Percentiles rank a stretch among this genome's conserved stretches.
These are phyloP conservation scores for Colletotrichum siamense DNA, from an alignment of 2,329 filamentous ascomycete species.

Conservation along the genomic window DNA sequence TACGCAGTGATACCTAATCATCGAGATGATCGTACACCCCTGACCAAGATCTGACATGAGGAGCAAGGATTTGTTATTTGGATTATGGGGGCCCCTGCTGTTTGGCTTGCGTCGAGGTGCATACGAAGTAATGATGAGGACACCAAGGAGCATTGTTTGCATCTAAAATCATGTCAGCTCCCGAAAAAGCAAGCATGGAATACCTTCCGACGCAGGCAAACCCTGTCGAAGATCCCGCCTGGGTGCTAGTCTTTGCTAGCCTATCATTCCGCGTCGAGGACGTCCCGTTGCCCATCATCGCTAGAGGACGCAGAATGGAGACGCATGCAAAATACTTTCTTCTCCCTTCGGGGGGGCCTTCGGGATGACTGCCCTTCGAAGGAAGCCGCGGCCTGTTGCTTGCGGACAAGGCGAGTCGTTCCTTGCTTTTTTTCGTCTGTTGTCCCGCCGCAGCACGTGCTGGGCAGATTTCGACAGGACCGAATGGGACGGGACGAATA, in stretches of 20 bases:
- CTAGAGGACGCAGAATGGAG: neutral
- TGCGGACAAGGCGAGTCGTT: neutral
- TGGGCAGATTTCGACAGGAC: neutral
- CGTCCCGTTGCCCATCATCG: neutral
- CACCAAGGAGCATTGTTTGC: conserved; percentile 7
- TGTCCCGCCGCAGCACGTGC: neutral
- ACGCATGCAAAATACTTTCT: neutral
- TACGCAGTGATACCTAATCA: neutral
- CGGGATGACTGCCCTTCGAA: neutral
- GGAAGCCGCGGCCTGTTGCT: neutral
- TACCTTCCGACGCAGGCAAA: neutral
- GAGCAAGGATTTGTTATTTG: neutral
- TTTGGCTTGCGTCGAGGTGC: neutral
- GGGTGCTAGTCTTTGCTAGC: neutral
- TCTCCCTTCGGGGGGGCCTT: neutral
- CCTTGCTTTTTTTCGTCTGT: neutral
- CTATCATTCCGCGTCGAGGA: neutral
- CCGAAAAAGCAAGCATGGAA: conserved; percentile 12
- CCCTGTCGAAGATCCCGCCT: neutral
- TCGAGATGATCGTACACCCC: neutral
- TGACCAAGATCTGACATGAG: neutral
- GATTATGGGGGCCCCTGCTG: neutral
- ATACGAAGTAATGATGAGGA: neutral
- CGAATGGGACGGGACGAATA: neutral
- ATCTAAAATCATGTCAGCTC: neutral